phyloP scores from a whole-genome alignment of 208 protist genomes.

The Leishmania guyanensis region DNA sequence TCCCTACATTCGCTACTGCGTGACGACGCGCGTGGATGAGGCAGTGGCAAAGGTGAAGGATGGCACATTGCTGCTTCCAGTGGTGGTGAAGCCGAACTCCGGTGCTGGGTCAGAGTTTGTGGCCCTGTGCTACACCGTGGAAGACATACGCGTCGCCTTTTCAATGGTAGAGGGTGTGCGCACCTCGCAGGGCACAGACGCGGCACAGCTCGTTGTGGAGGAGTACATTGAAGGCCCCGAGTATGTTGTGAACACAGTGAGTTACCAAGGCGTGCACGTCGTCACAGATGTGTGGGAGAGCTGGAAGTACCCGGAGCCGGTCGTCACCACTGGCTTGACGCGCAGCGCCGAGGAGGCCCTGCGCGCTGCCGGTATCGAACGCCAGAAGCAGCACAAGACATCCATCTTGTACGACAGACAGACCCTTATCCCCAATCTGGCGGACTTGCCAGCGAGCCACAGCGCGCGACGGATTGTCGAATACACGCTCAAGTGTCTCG shows the following conservation, averaged over 20 bases:
- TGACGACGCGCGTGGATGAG: conserved; percentile 32
- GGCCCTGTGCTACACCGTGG: conserved; percentile 63
- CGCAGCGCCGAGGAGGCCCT: conserved; percentile 30
- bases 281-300: conserved; percentile 91
- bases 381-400: conserved; percentile 33
- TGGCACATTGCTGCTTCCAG: conserved; percentile 60
- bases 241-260: conserved; percentile 87
- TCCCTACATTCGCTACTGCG: conserved; percentile 61
- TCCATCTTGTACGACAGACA: conserved; percentile 79
- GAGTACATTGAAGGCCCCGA: conserved; percentile 89
- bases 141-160: conserved; percentile 65
- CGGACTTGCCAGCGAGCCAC: conserved; percentile 31
- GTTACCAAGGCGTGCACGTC: conserved; percentile 67
- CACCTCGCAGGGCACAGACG: conserved; percentile 58
- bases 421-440: conserved; percentile 63
- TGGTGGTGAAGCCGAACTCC: conserved; percentile 84
- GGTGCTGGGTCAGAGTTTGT: conserved; percentile 84
- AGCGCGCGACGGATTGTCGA: conserved; percentile 66
- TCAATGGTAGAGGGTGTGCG: conserved; percentile 34
- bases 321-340: conserved; percentile 51
- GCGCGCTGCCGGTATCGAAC: conserved; percentile 4
- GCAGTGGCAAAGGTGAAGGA: conserved; percentile 26
- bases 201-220: conserved; percentile 69
- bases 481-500: conserved; percentile 75
- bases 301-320: conserved; percentile 64